A percentile compares a stretch with the other conserved stretches of the same genome.
These are phyloP conservation scores for Vachellia collinsii DNA, from an alignment of 306 rosid genomes.

Conservation along the genomic window DNA sequence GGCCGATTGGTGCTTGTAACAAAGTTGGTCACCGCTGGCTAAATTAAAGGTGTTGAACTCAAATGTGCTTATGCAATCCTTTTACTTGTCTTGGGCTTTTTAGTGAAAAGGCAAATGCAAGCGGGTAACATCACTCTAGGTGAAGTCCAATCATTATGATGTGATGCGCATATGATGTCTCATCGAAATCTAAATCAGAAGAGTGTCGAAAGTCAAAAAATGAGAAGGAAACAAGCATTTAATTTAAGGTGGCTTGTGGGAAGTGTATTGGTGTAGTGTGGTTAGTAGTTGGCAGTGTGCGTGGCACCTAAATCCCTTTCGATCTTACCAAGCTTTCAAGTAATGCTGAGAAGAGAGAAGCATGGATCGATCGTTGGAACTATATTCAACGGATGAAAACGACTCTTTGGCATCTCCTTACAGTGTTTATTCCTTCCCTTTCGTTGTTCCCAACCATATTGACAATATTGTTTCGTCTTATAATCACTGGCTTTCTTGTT, in stretches of 20 bases:
- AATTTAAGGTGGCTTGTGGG: slow-evolving; percentile 24
- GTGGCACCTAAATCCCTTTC: slow-evolving; percentile 33
- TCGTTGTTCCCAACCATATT: slow-evolving; percentile 18
- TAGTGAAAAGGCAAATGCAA: neutral
- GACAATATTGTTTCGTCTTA: slow-evolving; percentile 1
- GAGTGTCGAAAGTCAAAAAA: neutral
- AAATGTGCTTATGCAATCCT: neutral
- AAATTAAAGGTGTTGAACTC: neutral
- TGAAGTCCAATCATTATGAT: neutral
- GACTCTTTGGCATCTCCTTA: slow-evolving; percentile 36
- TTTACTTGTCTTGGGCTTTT: neutral
- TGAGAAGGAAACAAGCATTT: neutral
- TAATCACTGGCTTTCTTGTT: neutral
- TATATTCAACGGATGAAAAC: slow-evolving; percentile 9
- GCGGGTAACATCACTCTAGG: neutral
- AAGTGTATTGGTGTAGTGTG: neutral
- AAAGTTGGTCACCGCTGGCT: neutral
- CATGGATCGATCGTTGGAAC: neutral
- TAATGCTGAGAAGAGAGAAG: slow-evolving; percentile 25
- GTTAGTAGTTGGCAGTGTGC: slow-evolving; percentile 5
- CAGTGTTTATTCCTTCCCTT: slow-evolving; percentile 5
- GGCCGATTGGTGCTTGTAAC: neutral
- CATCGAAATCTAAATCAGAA: neutral
- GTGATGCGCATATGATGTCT: neutral
- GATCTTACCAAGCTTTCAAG: slow-evolving; percentile 25